Evolutionary conservation across 371 early-diverging fungal genomes (phyloP).

Genomic region (Rhizomucor pusillus): DNA sequence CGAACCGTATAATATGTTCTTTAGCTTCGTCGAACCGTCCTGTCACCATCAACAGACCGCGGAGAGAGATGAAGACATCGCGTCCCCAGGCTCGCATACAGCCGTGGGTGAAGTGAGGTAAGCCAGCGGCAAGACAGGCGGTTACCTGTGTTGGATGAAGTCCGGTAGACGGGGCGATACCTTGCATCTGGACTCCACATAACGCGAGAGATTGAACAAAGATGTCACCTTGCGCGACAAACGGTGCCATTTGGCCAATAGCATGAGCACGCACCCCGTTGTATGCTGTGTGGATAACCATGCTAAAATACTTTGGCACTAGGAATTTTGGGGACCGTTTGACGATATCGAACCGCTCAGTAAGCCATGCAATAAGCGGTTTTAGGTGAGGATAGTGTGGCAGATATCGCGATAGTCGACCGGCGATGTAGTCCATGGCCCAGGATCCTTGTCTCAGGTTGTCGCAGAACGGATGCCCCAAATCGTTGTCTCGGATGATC

Average conservation of each 20-base stretch:
- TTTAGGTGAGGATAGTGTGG: conserved; percentile 16
- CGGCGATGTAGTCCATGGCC: conserved; percentile 85
- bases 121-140: conserved; percentile 87
- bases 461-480: conserved; percentile 90
- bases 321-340: conserved; percentile 77
- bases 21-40: conserved; percentile 82
- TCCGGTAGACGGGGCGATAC: conserved; percentile 75
- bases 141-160: conserved; percentile 64
- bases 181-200: conserved; percentile 82
- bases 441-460: conserved; percentile 89
- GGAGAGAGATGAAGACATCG: conserved; percentile 91
- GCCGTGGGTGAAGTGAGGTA: conserved; percentile 92
- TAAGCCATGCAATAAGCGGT: conserved; percentile 70
- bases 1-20: conserved; percentile 87
- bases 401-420: conserved; percentile 65
- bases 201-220: conserved; percentile 74
- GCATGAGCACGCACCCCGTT: conserved; percentile 67
- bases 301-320: conserved; percentile 90
- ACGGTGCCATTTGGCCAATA: conserved; percentile 55
- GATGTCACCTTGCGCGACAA: conserved; percentile 52
- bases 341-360: conserved; percentile 64
- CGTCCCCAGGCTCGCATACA: conserved; percentile 98
- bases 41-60: conserved; percentile 82
- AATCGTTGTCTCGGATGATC: conserved; percentile 81
- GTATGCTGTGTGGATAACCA: conserved; percentile 76